Evolutionary conservation across 345 rosid species (phyloP).

Genomic region (Eutrema yunnanense): DNA sequence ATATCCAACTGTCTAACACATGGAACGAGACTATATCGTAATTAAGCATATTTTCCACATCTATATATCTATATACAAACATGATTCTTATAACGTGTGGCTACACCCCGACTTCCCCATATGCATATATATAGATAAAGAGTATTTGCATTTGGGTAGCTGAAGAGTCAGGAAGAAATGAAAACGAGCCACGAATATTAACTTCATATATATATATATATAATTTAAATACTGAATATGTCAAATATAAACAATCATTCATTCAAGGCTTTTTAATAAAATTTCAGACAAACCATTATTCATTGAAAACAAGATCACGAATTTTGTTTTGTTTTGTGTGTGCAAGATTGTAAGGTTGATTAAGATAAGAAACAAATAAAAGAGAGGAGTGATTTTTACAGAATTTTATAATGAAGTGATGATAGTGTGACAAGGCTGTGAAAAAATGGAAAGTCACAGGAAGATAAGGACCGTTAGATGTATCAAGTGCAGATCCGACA

Average conservation of each 20-base stretch:
- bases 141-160: conserved; percentile 23
- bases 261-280: background rate
- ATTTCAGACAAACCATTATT: too few relatives aligned
- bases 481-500: conserved; percentile 43
- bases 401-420: background rate
- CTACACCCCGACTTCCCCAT: too few relatives aligned
- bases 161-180: conserved; percentile 11
- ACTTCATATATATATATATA: background rate
- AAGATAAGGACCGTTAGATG: conserved; percentile 20
- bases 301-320: background rate
- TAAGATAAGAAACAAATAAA: background rate
- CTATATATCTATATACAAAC: background rate
- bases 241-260: background rate
- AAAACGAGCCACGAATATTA: conserved; percentile 10
- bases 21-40: conserved; percentile 16
- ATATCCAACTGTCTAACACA: conserved; percentile 40
- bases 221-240: background rate
- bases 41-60: background rate
- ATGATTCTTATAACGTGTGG: background rate
- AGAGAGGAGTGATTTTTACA: background rate
- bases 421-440: conserved; percentile 17
- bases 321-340: too few relatives aligned
- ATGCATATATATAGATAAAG: background rate
- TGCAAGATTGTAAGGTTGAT: background rate
- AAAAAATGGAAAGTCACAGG: background rate